Evolutionary conservation across 2,329 filamentous ascomycete genomes (phyloP).

Genomic region (Beauveria sp.): DNA sequence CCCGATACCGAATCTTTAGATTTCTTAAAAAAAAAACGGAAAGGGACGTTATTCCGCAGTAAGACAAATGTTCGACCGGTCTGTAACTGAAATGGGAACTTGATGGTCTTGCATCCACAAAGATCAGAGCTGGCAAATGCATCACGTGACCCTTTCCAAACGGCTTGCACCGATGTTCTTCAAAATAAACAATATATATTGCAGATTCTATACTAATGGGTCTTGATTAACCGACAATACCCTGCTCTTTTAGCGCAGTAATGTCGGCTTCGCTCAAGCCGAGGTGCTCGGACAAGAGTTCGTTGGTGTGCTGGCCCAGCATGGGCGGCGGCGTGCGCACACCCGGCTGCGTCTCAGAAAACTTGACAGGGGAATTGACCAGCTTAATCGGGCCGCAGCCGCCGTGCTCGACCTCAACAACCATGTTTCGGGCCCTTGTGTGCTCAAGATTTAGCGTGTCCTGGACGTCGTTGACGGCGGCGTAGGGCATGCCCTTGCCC

Average conservation of each 20-base stretch:
- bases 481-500: conserved; percentile 85
- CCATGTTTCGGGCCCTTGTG: conserved; percentile 79
- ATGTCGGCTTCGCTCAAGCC: conserved; percentile 55
- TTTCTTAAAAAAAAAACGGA: neutral
- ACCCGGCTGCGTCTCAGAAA: conserved; percentile 70
- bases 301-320: conserved; percentile 78
- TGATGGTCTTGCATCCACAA: neutral
- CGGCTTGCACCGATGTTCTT: neutral
- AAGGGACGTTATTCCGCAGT: neutral
- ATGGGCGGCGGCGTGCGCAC: conserved; percentile 74
- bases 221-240: conserved; percentile 49
- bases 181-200: neutral
- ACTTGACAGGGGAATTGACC: conserved; percentile 92
- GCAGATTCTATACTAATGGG: neutral
- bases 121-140: neutral
- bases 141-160: neutral
- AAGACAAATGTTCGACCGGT: neutral
- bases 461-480: conserved; percentile 89
- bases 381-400: conserved; percentile 79
- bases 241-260: conserved; percentile 51
- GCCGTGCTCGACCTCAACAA: conserved; percentile 76
- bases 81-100: neutral
- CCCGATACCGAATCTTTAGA: neutral
- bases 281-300: conserved; percentile 60
- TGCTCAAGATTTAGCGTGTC: conserved; percentile 77